phyloP scores from a whole-genome alignment of 108 stramenopile genomes.

The Cyclotella atomus region DNA sequence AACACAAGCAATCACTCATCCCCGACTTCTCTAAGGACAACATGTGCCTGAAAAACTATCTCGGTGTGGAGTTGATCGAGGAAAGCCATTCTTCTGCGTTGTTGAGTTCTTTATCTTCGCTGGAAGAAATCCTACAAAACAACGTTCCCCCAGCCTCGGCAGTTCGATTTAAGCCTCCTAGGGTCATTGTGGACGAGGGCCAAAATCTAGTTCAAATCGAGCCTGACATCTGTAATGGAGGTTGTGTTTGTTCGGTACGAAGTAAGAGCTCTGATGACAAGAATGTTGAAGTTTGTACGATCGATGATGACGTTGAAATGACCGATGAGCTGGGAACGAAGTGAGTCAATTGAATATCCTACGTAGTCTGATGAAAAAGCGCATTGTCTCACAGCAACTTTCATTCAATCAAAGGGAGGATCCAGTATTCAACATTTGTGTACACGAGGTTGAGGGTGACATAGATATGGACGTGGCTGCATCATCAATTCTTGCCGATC shows the following conservation, averaged over 20 bases:
- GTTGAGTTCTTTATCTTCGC: slow-evolving; percentile 14
- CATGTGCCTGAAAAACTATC: slow-evolving; percentile 13
- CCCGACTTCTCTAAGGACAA: slow-evolving; percentile 6
- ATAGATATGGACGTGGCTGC: slow-evolving; percentile 42
- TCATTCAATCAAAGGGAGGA: not conserved
- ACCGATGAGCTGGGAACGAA: not conserved
- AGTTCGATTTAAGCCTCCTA: slow-evolving; percentile 4
- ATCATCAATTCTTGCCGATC: slow-evolving; percentile 16
- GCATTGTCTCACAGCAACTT: no score
- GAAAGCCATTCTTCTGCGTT: slow-evolving; percentile 14
- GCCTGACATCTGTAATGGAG: slow-evolving; percentile 8
- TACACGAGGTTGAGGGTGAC: slow-evolving; percentile 44
- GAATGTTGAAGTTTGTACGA: not conserved
- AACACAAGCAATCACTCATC: slow-evolving; percentile 18
- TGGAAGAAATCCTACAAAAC: slow-evolving; percentile 27
- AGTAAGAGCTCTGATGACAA: not conserved
- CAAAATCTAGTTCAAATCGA: not conserved
- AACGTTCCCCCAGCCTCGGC: not conserved
- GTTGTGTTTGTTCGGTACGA: not conserved
- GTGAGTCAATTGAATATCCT: not conserved
- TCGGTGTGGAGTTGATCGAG: slow-evolving; percentile 29
- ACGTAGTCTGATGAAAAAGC: no score
- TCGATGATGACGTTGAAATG: not conserved
- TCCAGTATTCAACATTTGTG: slow-evolving; percentile 23
- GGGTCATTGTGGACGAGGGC: not conserved